These are phyloP conservation scores for Neurospora sp. DNA, from an alignment of 495 filamentous ascomycete species.

Conservation along the genomic window DNA sequence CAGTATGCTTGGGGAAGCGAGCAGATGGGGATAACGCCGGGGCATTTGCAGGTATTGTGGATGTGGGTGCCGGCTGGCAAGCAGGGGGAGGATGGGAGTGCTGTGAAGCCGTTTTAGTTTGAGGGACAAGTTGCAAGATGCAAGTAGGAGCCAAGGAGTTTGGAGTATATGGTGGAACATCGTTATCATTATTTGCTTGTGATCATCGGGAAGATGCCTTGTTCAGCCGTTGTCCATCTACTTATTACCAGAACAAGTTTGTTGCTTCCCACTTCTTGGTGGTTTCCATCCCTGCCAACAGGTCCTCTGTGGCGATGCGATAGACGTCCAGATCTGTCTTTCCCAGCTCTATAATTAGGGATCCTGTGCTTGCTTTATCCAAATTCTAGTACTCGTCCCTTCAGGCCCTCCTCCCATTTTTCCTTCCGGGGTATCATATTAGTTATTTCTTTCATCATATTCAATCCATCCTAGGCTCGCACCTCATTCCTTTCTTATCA, in stretches of 20 bases:
- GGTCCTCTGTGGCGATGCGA: not conserved
- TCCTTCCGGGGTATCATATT: not conserved
- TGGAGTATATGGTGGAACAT: not conserved
- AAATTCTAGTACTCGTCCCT: not conserved
- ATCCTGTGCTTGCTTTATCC: not conserved
- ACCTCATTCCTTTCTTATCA: not conserved
- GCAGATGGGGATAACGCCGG: conserved; percentile 18
- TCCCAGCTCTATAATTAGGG: not conserved
- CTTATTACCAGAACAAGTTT: conserved; percentile 18
- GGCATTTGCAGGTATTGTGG: conserved; percentile 22
- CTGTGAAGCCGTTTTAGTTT: not conserved
- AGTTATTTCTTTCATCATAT: not conserved
- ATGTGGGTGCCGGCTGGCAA: conserved; percentile 15
- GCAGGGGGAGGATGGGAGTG: not conserved
- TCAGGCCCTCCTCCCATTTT: not conserved
- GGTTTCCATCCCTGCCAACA: not conserved
- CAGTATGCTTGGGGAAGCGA: conserved; percentile 23
- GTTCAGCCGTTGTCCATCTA: not conserved
- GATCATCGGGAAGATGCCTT: not conserved
- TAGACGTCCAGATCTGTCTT: not conserved
- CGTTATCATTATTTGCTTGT: not conserved
- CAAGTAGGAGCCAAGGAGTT: not conserved
- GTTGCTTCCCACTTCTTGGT: not conserved
- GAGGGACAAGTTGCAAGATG: no score
- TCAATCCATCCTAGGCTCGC: not conserved